Base-by-base conservation (phyloP, 768 basidiomycete genomes). In the Leccinellum luteum region DNA sequence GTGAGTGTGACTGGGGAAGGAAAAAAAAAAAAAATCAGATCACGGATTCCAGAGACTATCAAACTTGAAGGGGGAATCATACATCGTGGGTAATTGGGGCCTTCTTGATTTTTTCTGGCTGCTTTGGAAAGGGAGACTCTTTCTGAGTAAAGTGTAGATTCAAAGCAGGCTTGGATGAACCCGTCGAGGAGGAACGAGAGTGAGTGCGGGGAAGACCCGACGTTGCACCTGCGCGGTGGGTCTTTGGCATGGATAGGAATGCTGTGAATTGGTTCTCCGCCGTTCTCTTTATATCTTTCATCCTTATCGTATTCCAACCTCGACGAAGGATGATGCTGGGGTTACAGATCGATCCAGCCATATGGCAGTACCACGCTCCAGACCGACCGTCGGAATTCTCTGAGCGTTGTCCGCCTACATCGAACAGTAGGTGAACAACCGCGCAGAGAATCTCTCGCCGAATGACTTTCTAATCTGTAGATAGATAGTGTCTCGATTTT, bases 91-190 rank as follows among this genome's bases (percentile, higher is more conserved):
- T 25, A 25, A 25, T 25, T 25, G 25, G 25, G 25, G 69, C 73
- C 74, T 81, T 85, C 77, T 81, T 85, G 38, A 69, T 59, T 73
- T 80, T 85, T 61, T 85, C 83, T n/a, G 71, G 50, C 48, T 76
- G 75, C 69, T 77, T 79, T 54, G 71, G 72, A 7, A 70, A 69
- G 4, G 65, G 66, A 23, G 74, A 65, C 27, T 88, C 87, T 62
- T 85, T 87, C 74, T 86, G 84, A 0, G 89, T 89, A 57, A 89
- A 77, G 47, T 87, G 86, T 14, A 89, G 77, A 65, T 82, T 87
- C 51, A 81, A 64, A 17, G 78, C 79, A 17, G 85, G 71, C 68
- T 81, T 86, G 17, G 84, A 81, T 34, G 80, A 78, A 23, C 76
- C 73, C 5, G 71, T 68, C 4, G 87, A 89, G 51, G 84, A 81